Evolutionary conservation across 495 filamentous ascomycete species (phyloP).

Genomic region (Aspergillus saccharolyticus): DNA sequence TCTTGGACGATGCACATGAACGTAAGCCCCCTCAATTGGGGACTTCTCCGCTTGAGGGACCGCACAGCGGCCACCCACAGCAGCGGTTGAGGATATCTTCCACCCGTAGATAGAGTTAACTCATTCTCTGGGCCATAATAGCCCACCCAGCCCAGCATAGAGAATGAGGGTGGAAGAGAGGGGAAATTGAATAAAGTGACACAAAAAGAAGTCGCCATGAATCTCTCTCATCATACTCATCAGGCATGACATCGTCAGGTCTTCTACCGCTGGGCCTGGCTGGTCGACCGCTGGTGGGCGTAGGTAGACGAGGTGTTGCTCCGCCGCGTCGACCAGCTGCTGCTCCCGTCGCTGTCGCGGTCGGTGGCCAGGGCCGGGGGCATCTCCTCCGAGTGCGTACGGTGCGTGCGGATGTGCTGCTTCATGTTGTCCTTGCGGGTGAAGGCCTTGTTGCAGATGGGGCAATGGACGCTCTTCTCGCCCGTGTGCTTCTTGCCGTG

Average conservation of each 20-base stretch:
- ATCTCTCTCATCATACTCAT: slow-evolving; percentile 8
- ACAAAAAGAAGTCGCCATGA: neutral
- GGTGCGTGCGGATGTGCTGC: slow-evolving; percentile 88
- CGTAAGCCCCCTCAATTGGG: too few relatives aligned
- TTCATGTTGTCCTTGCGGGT: slow-evolving; percentile 99
- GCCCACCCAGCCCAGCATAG: neutral
- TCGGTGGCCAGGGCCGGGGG: slow-evolving; percentile 22
- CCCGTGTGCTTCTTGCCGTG: slow-evolving; percentile 97
- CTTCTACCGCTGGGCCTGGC: slow-evolving; percentile 20
- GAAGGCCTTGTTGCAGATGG: slow-evolving; percentile 88
- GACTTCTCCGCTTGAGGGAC: neutral
- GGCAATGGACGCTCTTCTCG: slow-evolving; percentile 87
- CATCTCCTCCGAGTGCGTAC: slow-evolving; percentile 37
- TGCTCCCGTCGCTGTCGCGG: slow-evolving; percentile 21
- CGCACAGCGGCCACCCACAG: slow-evolving; percentile 15
- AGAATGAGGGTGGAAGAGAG: neutral
- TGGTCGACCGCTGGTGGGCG: slow-evolving; percentile 25
- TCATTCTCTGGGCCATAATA: neutral
- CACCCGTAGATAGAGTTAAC: slow-evolving; percentile 7
- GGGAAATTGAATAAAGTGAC: neutral
- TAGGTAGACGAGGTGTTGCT: slow-evolving; percentile 7
- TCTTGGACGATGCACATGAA: neutral
- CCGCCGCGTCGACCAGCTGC: slow-evolving; percentile 11
- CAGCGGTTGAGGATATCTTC: neutral
- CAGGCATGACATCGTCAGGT: slow-evolving; percentile 7